Evolutionary conservation across 495 filamentous ascomycete genomes (phyloP).

Genomic region (Cercophora scortea): DNA sequence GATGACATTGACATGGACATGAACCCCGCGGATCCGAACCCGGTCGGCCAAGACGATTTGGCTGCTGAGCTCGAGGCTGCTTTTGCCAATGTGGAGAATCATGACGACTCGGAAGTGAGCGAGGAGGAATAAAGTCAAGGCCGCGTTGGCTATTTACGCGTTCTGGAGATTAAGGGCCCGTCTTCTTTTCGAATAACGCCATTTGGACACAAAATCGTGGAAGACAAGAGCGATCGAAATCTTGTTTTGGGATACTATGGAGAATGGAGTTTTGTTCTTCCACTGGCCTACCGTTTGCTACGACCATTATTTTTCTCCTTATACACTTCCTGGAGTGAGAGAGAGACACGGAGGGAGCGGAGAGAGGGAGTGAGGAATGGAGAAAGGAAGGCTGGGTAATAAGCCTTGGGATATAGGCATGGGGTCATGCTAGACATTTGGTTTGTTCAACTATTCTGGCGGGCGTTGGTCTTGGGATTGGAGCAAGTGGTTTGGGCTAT

Average conservation of each 20-base stretch:
- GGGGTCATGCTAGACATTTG: no score
- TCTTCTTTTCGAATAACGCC: not conserved
- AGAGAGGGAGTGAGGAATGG: no score
- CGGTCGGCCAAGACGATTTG: constrained; percentile 13
- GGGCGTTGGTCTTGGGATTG: no score
- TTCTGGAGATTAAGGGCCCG: not conserved
- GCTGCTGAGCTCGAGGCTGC: constrained; percentile 32
- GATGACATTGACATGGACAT: constrained; percentile 17
- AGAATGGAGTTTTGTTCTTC: not conserved
- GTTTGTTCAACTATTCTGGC: no score
- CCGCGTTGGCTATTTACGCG: not conserved
- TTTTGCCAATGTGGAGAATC: constrained; percentile 19
- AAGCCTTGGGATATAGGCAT: no score
- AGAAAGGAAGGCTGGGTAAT: no score
- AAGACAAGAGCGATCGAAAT: not conserved
- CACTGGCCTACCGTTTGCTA: not conserved
- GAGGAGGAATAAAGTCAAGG: constrained; percentile 19
- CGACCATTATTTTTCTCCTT: not conserved
- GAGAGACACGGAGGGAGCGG: no score
- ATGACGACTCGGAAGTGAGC: constrained; percentile 23
- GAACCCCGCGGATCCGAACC: not conserved
- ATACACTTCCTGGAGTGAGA: no score
- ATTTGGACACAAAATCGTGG: not conserved
- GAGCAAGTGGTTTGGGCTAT: no score
- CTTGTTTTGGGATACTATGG: not conserved